Conservation (phyloP, 768 basidiomycete genomes). For the Pleurotus eryngii region DNA sequence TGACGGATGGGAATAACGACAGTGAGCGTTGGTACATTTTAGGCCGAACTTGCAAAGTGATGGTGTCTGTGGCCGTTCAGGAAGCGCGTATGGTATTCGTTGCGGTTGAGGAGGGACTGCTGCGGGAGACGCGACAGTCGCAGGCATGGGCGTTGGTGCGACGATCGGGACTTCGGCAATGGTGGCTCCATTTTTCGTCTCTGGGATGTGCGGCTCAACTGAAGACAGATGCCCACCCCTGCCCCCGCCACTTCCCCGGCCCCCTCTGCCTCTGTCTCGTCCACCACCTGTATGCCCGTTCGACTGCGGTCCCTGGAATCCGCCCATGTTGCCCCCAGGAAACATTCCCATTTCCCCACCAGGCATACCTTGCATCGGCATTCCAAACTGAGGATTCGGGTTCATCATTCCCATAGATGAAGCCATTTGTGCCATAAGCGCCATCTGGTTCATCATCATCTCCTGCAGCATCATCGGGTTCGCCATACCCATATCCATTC, state of each 20-base stretch:
- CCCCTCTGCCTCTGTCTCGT: constrained; percentile 29
- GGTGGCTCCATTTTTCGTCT: background rate
- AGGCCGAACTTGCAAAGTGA: constrained; percentile 91
- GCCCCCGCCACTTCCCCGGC: constrained; percentile 46
- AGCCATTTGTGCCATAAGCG: constrained; percentile 92
- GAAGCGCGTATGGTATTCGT: constrained; percentile 51
- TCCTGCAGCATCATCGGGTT: constrained; percentile 80
- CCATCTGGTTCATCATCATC: constrained; percentile 91
- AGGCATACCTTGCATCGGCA: constrained; percentile 57
- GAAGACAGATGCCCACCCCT: constrained; percentile 38
- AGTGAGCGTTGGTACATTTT: constrained; percentile 88
- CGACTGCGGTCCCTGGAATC: constrained; percentile 29
- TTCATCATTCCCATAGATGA: constrained; percentile 77
- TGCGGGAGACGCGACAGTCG: constrained; percentile 20
- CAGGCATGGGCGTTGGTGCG: constrained; percentile 15
- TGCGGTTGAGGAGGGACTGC: constrained; percentile 20
- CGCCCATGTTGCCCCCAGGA: constrained; percentile 35
- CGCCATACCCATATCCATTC: constrained; percentile 61
- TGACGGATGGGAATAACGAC: constrained; percentile 91
- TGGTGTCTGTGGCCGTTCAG: constrained; percentile 82
- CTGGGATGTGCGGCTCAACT: constrained; percentile 11
- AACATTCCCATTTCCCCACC: constrained; percentile 49
- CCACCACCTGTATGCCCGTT: constrained; percentile 24
- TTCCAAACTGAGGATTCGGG: constrained; percentile 54
- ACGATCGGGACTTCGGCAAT: background rate